Evolutionary conservation across 164 flowering plant genomes (phyloP).

Genomic region (Piper betle): DNA sequence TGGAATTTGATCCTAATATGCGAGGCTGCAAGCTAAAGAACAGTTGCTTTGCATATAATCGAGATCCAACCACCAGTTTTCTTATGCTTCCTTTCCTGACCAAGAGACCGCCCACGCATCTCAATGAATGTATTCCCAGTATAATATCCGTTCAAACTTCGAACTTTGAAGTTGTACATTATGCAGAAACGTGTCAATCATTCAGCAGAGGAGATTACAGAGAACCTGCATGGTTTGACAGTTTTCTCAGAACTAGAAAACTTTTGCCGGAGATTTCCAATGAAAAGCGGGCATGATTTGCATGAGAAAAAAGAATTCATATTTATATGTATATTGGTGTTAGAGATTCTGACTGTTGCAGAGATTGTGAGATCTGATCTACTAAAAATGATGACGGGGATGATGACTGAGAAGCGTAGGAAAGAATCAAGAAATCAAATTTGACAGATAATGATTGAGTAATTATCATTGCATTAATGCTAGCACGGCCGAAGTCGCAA

Average conservation of each 20-base stretch:
- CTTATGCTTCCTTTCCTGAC: neutral
- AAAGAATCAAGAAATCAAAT: neutral
- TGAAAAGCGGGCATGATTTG: neutral
- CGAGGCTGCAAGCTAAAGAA: neutral
- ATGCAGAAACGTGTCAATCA: slow-evolving; percentile 2
- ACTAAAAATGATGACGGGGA: no score
- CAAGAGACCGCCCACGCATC: neutral
- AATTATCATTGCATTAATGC: no score
- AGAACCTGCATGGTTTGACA: neutral
- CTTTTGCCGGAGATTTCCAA: neutral
- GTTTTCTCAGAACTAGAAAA: neutral
- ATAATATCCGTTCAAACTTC: neutral
- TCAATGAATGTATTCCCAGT: neutral
- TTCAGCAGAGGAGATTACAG: neutral
- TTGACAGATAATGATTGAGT: neutral
- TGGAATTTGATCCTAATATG: neutral
- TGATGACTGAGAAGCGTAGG: neutral
- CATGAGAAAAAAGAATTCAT: neutral
- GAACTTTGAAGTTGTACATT: neutral
- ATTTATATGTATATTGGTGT: neutral
- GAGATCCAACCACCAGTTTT: slow-evolving; percentile 1
- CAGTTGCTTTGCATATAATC: neutral
- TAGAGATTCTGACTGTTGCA: neutral
- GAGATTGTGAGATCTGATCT: neutral
- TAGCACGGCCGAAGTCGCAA: no score